These are phyloP conservation scores for Claviceps sp. DNA, from an alignment of 2,329 filamentous ascomycete genomes.

Conservation along the genomic window DNA sequence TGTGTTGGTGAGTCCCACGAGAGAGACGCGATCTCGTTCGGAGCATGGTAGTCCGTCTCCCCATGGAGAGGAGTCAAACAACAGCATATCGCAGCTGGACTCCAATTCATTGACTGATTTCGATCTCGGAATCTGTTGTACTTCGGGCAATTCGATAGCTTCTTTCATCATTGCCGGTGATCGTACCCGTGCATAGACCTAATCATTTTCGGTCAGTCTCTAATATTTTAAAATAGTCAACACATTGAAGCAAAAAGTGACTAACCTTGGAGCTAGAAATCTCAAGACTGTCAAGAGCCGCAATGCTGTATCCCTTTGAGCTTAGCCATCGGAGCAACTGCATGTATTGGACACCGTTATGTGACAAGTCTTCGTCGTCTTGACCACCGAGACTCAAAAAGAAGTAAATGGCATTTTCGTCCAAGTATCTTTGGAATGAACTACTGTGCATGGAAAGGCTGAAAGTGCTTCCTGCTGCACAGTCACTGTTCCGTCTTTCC, in stretches of 20 bases:
- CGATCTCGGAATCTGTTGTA: not conserved
- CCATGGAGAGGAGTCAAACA: not conserved
- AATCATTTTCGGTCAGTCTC: not conserved
- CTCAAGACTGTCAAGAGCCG: conserved; percentile 48
- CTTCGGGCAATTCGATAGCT: not conserved
- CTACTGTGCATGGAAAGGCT: conserved; percentile 23
- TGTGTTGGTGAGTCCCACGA: not conserved
- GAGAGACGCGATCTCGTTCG: not conserved
- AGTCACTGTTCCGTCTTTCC: conserved; percentile 6
- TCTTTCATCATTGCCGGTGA: not conserved
- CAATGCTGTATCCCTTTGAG: conserved; percentile 42
- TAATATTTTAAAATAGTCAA: no score
- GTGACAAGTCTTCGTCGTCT: not conserved
- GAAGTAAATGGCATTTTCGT: conserved; percentile 45
- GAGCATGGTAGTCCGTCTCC: not conserved
- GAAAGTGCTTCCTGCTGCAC: conserved; percentile 8
- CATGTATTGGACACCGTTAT: not conserved
- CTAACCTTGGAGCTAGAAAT: conserved; percentile 23
- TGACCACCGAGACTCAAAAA: conserved; percentile 35
- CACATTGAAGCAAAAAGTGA: not conserved
- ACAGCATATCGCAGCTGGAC: not conserved
- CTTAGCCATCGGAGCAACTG: conserved; percentile 16
- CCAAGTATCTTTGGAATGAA: conserved; percentile 42
- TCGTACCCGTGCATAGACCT: not conserved
- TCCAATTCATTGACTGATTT: not conserved